These are phyloP conservation scores for Hirschioporus abietinus DNA, from an alignment of 768 basidiomycete genomes.

Conservation along the genomic window DNA sequence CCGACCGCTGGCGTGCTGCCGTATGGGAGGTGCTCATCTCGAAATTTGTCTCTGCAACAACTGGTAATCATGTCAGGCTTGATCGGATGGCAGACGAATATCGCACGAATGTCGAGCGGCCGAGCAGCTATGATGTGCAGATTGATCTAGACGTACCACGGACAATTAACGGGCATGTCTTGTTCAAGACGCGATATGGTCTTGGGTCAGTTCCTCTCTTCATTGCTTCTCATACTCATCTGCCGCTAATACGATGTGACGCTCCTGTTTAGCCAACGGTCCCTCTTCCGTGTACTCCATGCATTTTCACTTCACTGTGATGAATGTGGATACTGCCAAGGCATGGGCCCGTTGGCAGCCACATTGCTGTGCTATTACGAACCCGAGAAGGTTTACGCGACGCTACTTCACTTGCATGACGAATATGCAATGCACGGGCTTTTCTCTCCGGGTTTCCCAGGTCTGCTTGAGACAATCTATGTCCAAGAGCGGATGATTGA, in stretches of 20 bases:
- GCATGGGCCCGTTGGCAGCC: slow-evolving; percentile 97
- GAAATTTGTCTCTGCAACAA: slow-evolving; percentile 34
- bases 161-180: slow-evolving; percentile 90
- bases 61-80: slow-evolving; percentile 25
- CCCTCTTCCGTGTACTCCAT: slow-evolving; percentile 92
- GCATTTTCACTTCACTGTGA: slow-evolving; percentile 82
- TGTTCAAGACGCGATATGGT: slow-evolving; percentile 95
- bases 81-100: slow-evolving; percentile 46
- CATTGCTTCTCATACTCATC: background rate
- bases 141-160: slow-evolving; percentile 97
- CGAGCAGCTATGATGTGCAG: slow-evolving; percentile 90
- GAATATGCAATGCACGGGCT: slow-evolving; percentile 81
- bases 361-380: slow-evolving; percentile 92
- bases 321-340: slow-evolving; percentile 94
- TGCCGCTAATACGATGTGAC: background rate
- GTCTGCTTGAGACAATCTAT: slow-evolving; percentile 92
- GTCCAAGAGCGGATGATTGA: slow-evolving; percentile 89
- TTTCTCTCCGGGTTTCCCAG: slow-evolving; percentile 93
- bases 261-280: slow-evolving; percentile 58
- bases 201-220: slow-evolving; percentile 62
- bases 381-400: slow-evolving; percentile 82
- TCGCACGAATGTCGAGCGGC: slow-evolving; percentile 62
- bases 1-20: slow-evolving; percentile 91
- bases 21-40: slow-evolving; percentile 85
- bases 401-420: slow-evolving; percentile 85